These are phyloP conservation scores for Penicillium paneum DNA, from an alignment of 2,329 filamentous ascomycete species.

Conservation along the genomic window DNA sequence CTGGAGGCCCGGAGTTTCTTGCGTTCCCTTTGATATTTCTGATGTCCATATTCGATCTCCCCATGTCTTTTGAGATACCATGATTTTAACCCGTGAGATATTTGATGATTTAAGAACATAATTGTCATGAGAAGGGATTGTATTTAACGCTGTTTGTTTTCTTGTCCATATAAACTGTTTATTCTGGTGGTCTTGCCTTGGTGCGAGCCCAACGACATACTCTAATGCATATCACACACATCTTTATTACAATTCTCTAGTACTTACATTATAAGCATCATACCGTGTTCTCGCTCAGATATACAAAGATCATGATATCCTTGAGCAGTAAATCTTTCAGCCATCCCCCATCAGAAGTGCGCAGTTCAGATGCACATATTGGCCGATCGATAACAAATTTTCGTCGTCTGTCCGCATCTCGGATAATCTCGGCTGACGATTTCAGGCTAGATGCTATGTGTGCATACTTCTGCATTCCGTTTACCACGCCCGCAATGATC, in stretches of 20 bases:
- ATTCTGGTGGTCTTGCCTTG: background rate
- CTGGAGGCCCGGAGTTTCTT: background rate
- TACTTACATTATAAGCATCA: background rate
- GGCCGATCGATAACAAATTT: constrained; percentile 39
- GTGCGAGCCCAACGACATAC: background rate
- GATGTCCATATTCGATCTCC: constrained; percentile 19
- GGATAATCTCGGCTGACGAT: constrained; percentile 74
- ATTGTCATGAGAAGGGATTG: constrained; percentile 19
- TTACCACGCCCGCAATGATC: constrained; percentile 73
- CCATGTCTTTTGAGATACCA: constrained; percentile 27
- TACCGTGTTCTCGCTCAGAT: background rate
- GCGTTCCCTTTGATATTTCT: constrained; percentile 16
- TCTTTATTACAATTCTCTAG: background rate
- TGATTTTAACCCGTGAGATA: constrained; percentile 20
- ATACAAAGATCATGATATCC: background rate
- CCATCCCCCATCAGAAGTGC: background rate
- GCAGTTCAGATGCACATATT: constrained; percentile 12
- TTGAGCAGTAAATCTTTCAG: background rate
- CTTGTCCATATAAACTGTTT: constrained; percentile 2
- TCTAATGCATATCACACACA: background rate
- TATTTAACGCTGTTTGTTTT: constrained; percentile 11
- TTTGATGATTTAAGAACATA: constrained; percentile 25
- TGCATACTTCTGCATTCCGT: constrained; percentile 71
- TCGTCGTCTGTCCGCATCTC: constrained; percentile 71
- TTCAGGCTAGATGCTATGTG: constrained; percentile 72